Conservation (phyloP, 345 rosid genomes). For the Jatropha curcas region DNA sequence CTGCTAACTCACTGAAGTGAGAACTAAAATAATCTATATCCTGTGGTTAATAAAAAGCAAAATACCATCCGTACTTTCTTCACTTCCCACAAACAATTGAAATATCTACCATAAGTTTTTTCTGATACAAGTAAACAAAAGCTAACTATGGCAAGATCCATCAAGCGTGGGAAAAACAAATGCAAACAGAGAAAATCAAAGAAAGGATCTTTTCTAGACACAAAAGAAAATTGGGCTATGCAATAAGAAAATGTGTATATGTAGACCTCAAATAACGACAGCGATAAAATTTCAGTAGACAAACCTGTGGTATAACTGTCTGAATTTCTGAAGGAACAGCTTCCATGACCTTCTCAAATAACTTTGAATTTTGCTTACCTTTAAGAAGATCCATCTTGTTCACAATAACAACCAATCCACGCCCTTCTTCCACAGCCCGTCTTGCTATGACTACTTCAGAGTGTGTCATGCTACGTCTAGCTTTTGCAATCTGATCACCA, state of each 20-base stretch:
- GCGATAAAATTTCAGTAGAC: neutral
- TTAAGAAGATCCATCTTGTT: conserved; percentile 93
- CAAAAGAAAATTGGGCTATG: neutral
- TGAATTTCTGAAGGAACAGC: conserved; percentile 94
- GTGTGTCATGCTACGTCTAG: conserved; percentile 82
- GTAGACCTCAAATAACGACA: neutral
- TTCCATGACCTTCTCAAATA: conserved; percentile 72
- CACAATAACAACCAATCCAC: conserved; percentile 81
- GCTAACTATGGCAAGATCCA: neutral
- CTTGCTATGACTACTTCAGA: conserved; percentile 96
- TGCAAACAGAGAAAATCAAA: neutral
- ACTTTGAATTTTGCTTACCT: conserved; percentile 50
- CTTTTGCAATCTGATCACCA: conserved; percentile 61
- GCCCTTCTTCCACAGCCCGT: conserved; percentile 94
- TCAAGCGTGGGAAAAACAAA: neutral
- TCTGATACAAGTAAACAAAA: neutral
- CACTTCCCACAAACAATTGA: neutral
- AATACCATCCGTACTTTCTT: neutral
- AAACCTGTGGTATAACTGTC: conserved; percentile 90
- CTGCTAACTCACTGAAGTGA: neutral
- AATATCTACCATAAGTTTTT: too few species aligned
- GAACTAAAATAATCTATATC: neutral
- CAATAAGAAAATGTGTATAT: neutral
- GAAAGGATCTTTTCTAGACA: neutral
- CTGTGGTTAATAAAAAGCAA: neutral